Base-by-base conservation (phyloP, 1,284 basidiomycete species). In the Malassezia restricta region DNA sequence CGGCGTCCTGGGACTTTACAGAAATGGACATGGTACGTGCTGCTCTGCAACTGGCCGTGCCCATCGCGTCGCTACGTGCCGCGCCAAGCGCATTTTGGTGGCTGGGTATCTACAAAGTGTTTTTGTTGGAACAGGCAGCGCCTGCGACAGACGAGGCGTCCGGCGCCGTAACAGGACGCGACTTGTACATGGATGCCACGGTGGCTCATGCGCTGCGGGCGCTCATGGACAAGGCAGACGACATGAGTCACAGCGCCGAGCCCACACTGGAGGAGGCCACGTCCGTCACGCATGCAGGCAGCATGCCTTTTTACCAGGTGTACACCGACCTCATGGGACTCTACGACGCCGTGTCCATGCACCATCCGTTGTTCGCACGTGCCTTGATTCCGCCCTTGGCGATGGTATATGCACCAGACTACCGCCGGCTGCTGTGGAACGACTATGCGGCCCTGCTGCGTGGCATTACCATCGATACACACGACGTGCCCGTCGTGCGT, bases 311-410 rank as follows among this genome's bases (percentile, higher is more conserved):
- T 77, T 95, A 84, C 76, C 89, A 94, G 70, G 86, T 86, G 69
- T 98, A 91, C 76, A 86, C 86, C 28, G 90, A 95, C 73, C 84
- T 95, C 61, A 77, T 94, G 45, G 83, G 81, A 0, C 76, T 96
- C 7, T 96, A 90, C 76, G 87, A 90, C 63, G 80, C 87, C 1
- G 82, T 91, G 57, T 96, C 91, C 2, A 91, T 92, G 73, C 82
- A 83, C 6, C 82, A 96, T 65, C 77, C 79, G 0, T 73, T 81
- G 1, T 96, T 96, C 69, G 82, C 81, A 1, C 78, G 79, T 3
- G 77, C 89, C 4, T 78, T 95, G n/a, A 77, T 92, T 6, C 81
- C 84, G 0, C 84, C 87, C 0, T 78, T 82, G 3, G 78, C 85
- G 2, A 82, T 83, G 81, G 74, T 76, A n/a, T 89, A 88, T 71